Evolutionary conservation across 257 asterid species (phyloP).

Genomic region (Phtheirospermum japonicum): DNA sequence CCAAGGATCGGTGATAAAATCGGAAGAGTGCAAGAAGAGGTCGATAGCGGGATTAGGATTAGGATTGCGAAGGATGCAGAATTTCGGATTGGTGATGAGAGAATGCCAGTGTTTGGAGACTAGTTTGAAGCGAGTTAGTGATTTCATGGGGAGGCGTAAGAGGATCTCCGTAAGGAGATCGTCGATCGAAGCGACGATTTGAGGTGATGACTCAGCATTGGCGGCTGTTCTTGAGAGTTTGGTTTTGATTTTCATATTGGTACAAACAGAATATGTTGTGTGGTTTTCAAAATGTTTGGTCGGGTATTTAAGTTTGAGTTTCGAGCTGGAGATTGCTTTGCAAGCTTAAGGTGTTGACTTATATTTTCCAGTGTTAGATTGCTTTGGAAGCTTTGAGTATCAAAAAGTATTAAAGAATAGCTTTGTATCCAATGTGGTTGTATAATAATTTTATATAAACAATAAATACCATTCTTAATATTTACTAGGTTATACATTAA

Average conservation of each 20-base stretch:
- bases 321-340: no score
- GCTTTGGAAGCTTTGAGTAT: no score
- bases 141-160: neutral
- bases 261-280: no score
- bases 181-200: neutral
- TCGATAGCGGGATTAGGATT: slow-evolving; percentile 23
- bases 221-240: neutral
- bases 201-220: neutral
- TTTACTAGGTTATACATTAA: no score
- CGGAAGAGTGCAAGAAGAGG: neutral
- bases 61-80: slow-evolving; percentile 24
- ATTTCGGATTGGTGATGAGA: slow-evolving; percentile 27
- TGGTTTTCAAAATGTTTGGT: neutral
- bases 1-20: neutral
- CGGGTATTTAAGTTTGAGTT: neutral
- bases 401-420: no score
- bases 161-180: neutral
- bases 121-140: neutral
- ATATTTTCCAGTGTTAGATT: no score
- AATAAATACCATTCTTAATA: no score
- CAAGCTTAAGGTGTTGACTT: no score
- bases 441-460: no score
- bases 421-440: no score
- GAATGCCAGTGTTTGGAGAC: slow-evolving; percentile 10
- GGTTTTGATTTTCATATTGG: neutral